A percentile compares a stretch with the other conserved stretches of the same genome.
phyloP scores from a whole-genome alignment of 2,329 filamentous ascomycete genomes.

The Cladorrhinum sp. region DNA sequence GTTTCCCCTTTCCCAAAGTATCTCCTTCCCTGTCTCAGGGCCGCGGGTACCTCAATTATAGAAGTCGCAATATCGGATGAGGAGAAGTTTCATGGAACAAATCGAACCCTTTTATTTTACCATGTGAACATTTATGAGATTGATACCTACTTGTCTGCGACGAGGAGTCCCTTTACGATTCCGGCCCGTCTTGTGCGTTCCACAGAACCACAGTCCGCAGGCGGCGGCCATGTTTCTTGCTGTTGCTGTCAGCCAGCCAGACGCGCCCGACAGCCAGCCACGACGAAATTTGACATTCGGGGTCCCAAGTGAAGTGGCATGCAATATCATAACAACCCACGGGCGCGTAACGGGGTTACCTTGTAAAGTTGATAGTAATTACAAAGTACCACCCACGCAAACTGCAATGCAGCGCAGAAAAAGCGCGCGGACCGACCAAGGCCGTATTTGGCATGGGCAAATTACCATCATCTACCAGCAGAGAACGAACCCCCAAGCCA shows the following conservation, averaged over 20 bases:
- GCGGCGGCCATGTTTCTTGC: constrained; percentile 5
- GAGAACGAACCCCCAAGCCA: neutral
- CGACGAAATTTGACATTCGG: no score
- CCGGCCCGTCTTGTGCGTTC: neutral
- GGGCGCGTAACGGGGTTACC: neutral
- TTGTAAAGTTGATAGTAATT: neutral
- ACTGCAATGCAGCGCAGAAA: neutral
- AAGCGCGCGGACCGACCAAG: constrained; percentile 8
- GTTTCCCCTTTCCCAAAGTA: constrained; percentile 9
- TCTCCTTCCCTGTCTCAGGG: constrained; percentile 20
- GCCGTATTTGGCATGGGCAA: constrained; percentile 5
- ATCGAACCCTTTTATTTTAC: constrained; percentile 20
- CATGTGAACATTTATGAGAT: constrained; percentile 14
- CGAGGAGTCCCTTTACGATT: neutral
- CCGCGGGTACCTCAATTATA: constrained; percentile 24
- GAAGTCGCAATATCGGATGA: constrained; percentile 22
- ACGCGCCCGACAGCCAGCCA: neutral
- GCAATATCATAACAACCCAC: neutral
- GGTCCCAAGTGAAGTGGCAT: neutral
- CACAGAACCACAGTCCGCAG: neutral
- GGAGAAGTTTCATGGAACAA: constrained; percentile 14
- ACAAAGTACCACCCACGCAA: neutral
- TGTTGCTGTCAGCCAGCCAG: constrained; percentile 1
- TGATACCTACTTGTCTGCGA: neutral
- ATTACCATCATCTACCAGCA: neutral